These are phyloP conservation scores for Nakazawaea molendinolei DNA, from an alignment of 805 yeast species.

Conservation along the genomic window DNA sequence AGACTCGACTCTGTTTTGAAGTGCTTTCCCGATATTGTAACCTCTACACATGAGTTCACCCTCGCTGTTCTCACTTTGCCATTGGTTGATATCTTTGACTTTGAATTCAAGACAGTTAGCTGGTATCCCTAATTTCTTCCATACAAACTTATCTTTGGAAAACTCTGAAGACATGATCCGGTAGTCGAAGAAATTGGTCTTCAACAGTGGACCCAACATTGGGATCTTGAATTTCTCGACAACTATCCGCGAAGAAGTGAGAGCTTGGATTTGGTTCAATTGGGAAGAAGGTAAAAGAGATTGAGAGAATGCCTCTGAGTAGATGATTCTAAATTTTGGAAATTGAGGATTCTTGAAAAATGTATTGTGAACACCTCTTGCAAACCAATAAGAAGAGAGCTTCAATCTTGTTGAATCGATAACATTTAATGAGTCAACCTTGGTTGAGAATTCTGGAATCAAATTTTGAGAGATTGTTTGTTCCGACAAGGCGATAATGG, in stretches of 20 bases:
- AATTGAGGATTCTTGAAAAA: conserved; percentile 21
- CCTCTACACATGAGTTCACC: conserved; percentile 59
- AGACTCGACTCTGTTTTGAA: conserved; percentile 22
- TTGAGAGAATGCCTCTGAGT: conserved; percentile 25
- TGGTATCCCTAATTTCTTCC: conserved; percentile 46
- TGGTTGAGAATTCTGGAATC: conserved; percentile 13
- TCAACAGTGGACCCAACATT: conserved; percentile 51
- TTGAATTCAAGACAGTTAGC: conserved; percentile 58
- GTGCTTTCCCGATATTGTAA: conserved; percentile 54
- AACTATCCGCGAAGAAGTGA: conserved; percentile 43
- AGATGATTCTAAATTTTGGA: conserved; percentile 34
- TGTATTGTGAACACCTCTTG: conserved; percentile 41
- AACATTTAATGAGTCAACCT: conserved; percentile 10
- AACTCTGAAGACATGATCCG: no score
- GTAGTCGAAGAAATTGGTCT: conserved; percentile 59
- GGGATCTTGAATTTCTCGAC: conserved; percentile 39
- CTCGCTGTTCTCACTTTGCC: conserved; percentile 27
- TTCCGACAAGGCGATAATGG: conserved; percentile 26
- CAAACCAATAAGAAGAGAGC: conserved; percentile 34
- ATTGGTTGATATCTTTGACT: conserved; percentile 29
- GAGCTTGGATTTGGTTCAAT: conserved; percentile 34
- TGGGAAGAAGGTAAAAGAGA: conserved; percentile 13
- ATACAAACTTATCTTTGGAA: conserved; percentile 20
- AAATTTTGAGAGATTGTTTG: conserved; percentile 19
- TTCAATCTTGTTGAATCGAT: conserved; percentile 9